These are phyloP conservation scores for Exophiala viscosa DNA, from an alignment of 2,329 filamentous ascomycete genomes.

Conservation along the genomic window DNA sequence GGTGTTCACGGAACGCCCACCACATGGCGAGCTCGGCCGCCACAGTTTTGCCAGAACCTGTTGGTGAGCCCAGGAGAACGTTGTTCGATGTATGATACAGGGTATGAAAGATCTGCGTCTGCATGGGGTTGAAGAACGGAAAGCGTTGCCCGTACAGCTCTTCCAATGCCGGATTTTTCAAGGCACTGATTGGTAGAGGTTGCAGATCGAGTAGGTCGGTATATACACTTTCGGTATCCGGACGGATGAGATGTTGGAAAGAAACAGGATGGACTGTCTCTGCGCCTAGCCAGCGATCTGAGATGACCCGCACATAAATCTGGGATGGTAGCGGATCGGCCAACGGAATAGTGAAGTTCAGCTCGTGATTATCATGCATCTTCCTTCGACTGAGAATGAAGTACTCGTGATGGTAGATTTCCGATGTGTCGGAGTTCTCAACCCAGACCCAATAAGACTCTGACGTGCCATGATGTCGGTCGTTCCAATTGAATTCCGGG, in stretches of 20 bases:
- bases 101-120: conserved; percentile 96
- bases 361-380: conserved; percentile 90
- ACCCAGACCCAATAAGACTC: conserved; percentile 99
- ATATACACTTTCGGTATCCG: conserved; percentile 95
- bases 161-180: conserved; percentile 83
- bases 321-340: conserved; percentile 90
- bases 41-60: conserved; percentile 95
- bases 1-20: conserved; percentile 95
- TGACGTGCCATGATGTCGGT: conserved; percentile 85
- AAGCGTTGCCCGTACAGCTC: conserved; percentile 86
- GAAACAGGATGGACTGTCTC: conserved; percentile 94
- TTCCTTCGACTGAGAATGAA: conserved; percentile 90
- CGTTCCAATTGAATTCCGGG: conserved; percentile 92
- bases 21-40: conserved; percentile 97
- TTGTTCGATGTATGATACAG: conserved; percentile 90
- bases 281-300: conserved; percentile 92
- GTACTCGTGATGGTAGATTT: conserved; percentile 97
- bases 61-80: conserved; percentile 90
- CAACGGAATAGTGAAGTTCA: conserved; percentile 95
- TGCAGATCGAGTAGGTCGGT: conserved; percentile 91
- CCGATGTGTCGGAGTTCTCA: conserved; percentile 93
- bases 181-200: conserved; percentile 76
- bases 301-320: conserved; percentile 92
- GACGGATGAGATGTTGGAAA: conserved; percentile 95
- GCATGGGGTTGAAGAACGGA: conserved; percentile 98